phyloP scores from a whole-genome alignment of 805 yeast species.

The Wickerhamiella hasegawae region DNA sequence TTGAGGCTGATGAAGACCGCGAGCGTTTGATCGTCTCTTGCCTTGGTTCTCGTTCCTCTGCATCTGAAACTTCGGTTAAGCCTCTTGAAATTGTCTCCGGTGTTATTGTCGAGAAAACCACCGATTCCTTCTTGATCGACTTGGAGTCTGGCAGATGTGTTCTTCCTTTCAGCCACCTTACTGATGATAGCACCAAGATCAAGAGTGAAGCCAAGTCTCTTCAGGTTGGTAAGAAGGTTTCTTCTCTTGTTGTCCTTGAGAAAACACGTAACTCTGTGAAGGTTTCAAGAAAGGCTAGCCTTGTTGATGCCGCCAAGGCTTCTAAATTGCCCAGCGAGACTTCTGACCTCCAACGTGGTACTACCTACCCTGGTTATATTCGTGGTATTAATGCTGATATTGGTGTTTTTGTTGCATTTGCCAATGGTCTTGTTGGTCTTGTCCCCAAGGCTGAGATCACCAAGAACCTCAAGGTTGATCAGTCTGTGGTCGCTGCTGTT shows the following conservation, averaged over 20 bases:
- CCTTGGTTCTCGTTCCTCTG: constrained; percentile 1
- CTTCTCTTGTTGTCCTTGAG: constrained; percentile 45
- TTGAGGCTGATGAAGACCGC: constrained; percentile 37
- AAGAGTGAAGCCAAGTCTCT: constrained; percentile 57
- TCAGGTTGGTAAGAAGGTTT: constrained; percentile 41
- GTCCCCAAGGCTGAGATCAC: constrained; percentile 48
- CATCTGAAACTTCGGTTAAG: neutral
- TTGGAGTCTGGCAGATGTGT: constrained; percentile 47
- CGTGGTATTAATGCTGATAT: constrained; percentile 50
- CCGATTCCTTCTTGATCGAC: constrained; percentile 57
- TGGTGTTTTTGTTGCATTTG: constrained; percentile 77
- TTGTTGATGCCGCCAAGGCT: constrained; percentile 46
- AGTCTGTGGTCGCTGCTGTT: constrained; percentile 56
- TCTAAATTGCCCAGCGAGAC: constrained; percentile 40
- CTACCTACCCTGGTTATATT: constrained; percentile 53
- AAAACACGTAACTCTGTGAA: constrained; percentile 44
- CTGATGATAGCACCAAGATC: constrained; percentile 62
- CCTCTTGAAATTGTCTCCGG: constrained; percentile 39
- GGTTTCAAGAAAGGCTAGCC: constrained; percentile 46
- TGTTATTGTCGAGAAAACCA: constrained; percentile 53
- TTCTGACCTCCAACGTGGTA: constrained; percentile 38
- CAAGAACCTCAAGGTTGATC: constrained; percentile 41
- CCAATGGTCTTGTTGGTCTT: constrained; percentile 66
- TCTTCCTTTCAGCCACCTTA: constrained; percentile 28
- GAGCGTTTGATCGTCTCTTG: constrained; percentile 50